Evolutionary conservation across 805 yeast genomes (phyloP), one percentile per base, ranked within the genome.

Genomic region (Phaffomyces opuntiae): DNA sequence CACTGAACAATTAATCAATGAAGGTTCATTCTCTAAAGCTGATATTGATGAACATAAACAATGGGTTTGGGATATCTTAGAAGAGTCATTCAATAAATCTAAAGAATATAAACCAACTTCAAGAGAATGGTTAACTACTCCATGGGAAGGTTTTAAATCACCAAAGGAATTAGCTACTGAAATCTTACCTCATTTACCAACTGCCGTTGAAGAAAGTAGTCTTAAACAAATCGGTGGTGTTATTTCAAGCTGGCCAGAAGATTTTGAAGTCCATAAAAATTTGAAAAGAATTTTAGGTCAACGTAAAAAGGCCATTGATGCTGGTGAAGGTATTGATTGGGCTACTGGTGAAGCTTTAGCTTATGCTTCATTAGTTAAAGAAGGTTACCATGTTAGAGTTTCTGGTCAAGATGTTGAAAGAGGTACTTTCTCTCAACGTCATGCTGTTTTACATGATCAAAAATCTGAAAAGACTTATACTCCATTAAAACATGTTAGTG

Each of bases 391-490:
- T 60, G 95, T 93, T 49, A 87, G 99, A 76, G 85, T 93, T 43
- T 87, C 96, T 40, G 99, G 99, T 67, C 98, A 93, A 76, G 99
- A 93, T 79, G 98, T 93, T 55, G 99, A 93, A 78, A 89, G 99
- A 81, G 99, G 99, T 76, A 93, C 99, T 36, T 91, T 93, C 79
- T 93, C 99, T 45, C 99, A 93, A 75, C 91, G 99, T 74, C 99
- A 93, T 65, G 91, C 98, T 48, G 97, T 93, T 40, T 75, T 93
- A 67, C 99, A 93, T 67, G 99, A 93, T 69, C 99, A 93, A 74
- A 73, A 80, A 45, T 81, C 86, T 41, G 97, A 90, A 69, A 70
- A 72, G 40, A 81, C 87, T 27, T 81, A 85, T 72, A 83, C 88
- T 49, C 98, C 99, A 60, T 78, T 93, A 66, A 78, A 85, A 68